Base-by-base conservation (phyloP, 345 rosid species). In the Stellera chamaejasme region DNA sequence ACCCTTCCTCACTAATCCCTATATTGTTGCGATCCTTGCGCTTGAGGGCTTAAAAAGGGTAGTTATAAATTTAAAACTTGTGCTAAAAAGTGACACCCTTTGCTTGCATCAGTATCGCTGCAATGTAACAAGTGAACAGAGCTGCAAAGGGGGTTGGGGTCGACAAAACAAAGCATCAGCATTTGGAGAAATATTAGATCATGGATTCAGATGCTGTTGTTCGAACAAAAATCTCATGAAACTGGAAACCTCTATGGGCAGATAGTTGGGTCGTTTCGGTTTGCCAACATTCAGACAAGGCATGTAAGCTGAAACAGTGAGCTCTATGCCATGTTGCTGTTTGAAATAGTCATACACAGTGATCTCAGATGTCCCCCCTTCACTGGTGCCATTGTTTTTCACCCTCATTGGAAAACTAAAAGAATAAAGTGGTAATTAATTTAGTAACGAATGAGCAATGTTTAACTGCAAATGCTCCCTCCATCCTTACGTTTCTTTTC, bases 211-310 rank as follows among this genome's bases (percentile, higher is more conserved):
- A 8, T 3, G 8, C 39, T 4, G 8, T 32, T 32, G 5, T 32
- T 32, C 0, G 8, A 32, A 32, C 39, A 32, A 0, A 2, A 32
- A 4, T 1, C 4, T 32, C 39, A 32, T 0, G 39, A 32, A 5
- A 32, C 39, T 32, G 39, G 7, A 51, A 32, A 87, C 96, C 90
- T 89, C 94, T 36, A 93, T 46, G 14, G 96, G 99, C 66, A 89
- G 60, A 75, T 82, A 87, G 75, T 51, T 82, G 15, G 97, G 94
- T 58, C 79, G 70, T 48, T 84, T 80, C 23, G 99, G 88, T 75
- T 81, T 93, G 59, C 99, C 96, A 62, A 89, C 96, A 77, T 81
- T 78, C 66, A 89, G 82, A 75, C 99, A 93, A 27, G 94, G 97
- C 49, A 93, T 58, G 70, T 71, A 75, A 16, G 77, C 84, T 44